phyloP scores from a whole-genome alignment of 2,329 filamentous ascomycete species.

The Diaporthe sp. region DNA sequence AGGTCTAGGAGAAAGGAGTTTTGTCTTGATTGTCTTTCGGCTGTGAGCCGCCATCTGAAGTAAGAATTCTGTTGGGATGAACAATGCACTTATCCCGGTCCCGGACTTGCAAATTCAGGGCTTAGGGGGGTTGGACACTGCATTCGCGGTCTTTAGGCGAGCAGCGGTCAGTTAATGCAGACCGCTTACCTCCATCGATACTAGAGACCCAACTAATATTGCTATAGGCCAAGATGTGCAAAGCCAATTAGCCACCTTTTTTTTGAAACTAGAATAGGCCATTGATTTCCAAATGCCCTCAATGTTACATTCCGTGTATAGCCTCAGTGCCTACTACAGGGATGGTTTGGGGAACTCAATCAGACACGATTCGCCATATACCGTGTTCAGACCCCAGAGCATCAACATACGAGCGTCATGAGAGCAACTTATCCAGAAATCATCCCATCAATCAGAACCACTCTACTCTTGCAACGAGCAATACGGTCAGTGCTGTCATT shows the following conservation, averaged over 20 bases:
- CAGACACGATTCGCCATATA: background rate
- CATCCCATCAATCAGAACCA: background rate
- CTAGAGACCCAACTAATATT: background rate
- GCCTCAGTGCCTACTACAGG: background rate
- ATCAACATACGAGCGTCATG: background rate
- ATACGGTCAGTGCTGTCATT: background rate
- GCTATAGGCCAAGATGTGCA: background rate
- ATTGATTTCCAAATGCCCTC: no score
- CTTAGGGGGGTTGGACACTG: no score
- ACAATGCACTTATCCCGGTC: background rate
- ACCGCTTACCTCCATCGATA: background rate
- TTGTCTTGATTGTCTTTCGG: background rate
- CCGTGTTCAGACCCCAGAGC: background rate
- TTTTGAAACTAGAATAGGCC: no score
- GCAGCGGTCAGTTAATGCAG: background rate
- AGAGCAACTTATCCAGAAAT: background rate
- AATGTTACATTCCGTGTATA: background rate
- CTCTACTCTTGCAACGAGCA: background rate
- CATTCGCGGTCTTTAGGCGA: background rate
- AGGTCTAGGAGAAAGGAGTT: constrained; percentile 3
- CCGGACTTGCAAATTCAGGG: background rate
- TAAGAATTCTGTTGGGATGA: background rate
- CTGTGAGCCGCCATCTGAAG: background rate
- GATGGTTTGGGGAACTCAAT: background rate
- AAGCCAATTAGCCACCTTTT: background rate